These are phyloP conservation scores for Puya raimondii DNA, from an alignment of 176 grass and related monocot species.

Conservation along the genomic window DNA sequence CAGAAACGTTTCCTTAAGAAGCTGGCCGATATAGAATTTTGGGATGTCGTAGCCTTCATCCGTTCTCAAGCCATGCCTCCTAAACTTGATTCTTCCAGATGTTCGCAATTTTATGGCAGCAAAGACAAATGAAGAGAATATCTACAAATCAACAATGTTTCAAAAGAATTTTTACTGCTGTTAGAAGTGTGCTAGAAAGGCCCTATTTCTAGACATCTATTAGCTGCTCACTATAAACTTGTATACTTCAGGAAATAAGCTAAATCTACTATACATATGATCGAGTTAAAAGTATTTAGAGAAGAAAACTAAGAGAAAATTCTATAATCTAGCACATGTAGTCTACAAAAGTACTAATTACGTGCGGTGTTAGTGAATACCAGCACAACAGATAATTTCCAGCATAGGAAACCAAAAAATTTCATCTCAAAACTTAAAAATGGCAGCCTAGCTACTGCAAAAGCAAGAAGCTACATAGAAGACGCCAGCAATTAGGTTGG, in stretches of 20 bases:
- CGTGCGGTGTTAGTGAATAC: too few relatives aligned
- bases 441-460: too few relatives aligned
- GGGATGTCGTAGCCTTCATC: constrained; percentile 33
- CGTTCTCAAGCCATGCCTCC: constrained; percentile 17
- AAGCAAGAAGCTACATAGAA: neutral
- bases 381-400: too few relatives aligned
- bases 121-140: constrained; percentile 50
- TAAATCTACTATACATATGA: too few relatives aligned
- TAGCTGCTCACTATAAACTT: too few relatives aligned
- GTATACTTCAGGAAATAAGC: too few relatives aligned
- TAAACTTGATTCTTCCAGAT: constrained; percentile 34
- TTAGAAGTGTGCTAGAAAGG: constrained; percentile 2
- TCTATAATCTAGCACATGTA: too few relatives aligned
- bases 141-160: constrained; percentile 31
- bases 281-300: too few relatives aligned
- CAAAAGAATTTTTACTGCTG: neutral
- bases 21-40: constrained; percentile 53
- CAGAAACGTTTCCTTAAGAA: constrained; percentile 77
- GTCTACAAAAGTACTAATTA: too few relatives aligned
- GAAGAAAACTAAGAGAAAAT: too few relatives aligned
- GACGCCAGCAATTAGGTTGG: neutral
- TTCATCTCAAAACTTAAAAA: too few relatives aligned
- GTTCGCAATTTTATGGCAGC: constrained; percentile 63
- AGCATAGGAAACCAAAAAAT: too few relatives aligned
- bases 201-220: neutral